Conservation (phyloP, 495 filamentous ascomycete genomes). For the Aspergillus asperescens region DNA sequence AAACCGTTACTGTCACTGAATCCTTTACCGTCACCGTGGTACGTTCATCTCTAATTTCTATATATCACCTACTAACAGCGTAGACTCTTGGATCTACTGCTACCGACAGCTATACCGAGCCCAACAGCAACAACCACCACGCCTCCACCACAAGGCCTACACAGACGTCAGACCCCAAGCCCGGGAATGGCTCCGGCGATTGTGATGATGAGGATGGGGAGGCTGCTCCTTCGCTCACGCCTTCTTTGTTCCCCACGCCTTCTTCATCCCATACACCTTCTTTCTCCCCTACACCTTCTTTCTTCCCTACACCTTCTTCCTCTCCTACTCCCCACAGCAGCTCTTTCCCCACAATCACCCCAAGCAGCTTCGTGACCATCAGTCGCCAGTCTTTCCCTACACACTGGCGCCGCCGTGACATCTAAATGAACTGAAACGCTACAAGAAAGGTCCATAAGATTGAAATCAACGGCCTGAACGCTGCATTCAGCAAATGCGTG, state of each 20-base stretch:
- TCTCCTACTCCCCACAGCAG: conserved; percentile 30
- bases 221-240: not conserved
- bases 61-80: not conserved
- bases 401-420: conserved; percentile 28
- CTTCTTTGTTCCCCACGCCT: too few relatives aligned
- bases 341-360: conserved; percentile 29
- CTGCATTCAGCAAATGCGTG: not conserved
- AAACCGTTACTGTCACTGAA: conserved; percentile 36
- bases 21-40: conserved; percentile 39
- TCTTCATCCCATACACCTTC: too few relatives aligned
- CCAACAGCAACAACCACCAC: conserved; percentile 16
- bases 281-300: conserved; percentile 8
- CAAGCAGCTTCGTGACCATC: conserved; percentile 27
- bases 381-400: conserved; percentile 19
- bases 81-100: conserved; percentile 17
- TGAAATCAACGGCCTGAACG: not conserved
- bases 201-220: conserved; percentile 5
- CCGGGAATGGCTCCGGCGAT: not conserved
- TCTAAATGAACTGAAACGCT: not conserved
- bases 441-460: not conserved
- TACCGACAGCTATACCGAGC: conserved; percentile 9
- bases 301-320: conserved; percentile 17
- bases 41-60: conserved; percentile 14
- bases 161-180: conserved; percentile 16
- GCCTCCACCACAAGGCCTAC: conserved; percentile 10